Evolutionary conservation across 1,139 yeast species (phyloP), one percentile per base, ranked within the genome.

Genomic region (Nakaseomyces uthaithaninus): DNA sequence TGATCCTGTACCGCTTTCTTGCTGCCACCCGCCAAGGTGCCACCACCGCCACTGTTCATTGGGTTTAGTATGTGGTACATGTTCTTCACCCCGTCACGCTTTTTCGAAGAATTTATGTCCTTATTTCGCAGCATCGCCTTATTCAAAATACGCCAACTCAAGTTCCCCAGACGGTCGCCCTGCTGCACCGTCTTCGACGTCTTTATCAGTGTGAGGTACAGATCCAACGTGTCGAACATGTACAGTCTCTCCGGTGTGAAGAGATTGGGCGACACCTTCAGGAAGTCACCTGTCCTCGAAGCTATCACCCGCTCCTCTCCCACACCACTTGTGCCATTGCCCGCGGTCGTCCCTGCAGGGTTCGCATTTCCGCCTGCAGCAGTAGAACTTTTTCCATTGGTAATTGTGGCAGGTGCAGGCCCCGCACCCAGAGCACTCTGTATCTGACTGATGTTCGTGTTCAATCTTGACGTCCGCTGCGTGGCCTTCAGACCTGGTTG

Each of bases 21-120:
- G 24, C 24, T 10, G 10, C 24, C 24, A 7, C 7, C 9, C 9
- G 7, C 10, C 10, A 10, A 22, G 9, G 10, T 22, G 24, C 9
- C 24, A 22, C 10, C 10, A 7, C 24, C 24, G 24, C 16, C 16
- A 20, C 15, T 33, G 27, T 26, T 40, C 23, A 27, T 36, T 7
- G 62, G 58, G 37, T 51, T 55, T 27, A 57, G 38, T 26, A 60
- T 55, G 20, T 53, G 43, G 41, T 57, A 60, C 35, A 59, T 42
- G 41, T 51, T 59, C 38, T 50, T 54, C n/a, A 59, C 60, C 15
- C 63, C 64, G 33, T 60, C 64, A 37, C 54, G 47, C 33, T 53
- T 60, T 47, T 55, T 54, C 3, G 58, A 49, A 40, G 41, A 48
- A 42, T 56, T 56, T n/a, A 56, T 47, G 36, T 54, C 44, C 24